Evolutionary conservation across 225 moss, liverwort and hornwort species (phyloP).

Genomic region (Bryoerythrophyllum caledonicum): DNA sequence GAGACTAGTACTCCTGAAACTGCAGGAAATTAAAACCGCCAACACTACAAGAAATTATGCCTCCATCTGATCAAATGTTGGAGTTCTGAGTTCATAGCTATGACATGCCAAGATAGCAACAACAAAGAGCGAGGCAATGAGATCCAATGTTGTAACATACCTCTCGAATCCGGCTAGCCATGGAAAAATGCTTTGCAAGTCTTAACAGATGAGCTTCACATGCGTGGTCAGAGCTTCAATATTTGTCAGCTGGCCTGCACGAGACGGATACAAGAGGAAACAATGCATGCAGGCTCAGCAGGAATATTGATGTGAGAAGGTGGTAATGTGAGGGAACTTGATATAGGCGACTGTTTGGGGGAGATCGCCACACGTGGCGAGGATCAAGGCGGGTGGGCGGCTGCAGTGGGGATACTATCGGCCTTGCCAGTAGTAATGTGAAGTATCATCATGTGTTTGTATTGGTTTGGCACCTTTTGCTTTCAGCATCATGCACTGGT

Average conservation of each 20-base stretch:
- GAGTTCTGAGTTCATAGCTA: neutral
- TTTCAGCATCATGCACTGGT: slow-evolving; percentile 7
- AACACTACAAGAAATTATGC: no score
- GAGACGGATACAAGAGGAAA: neutral
- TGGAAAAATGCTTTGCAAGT: no score
- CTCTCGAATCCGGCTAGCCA: slow-evolving; percentile 33
- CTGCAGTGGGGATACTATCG: slow-evolving; percentile 21
- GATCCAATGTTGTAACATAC: neutral
- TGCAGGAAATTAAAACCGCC: no score
- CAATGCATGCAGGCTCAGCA: neutral
- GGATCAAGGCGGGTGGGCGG: neutral
- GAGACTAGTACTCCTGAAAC: no score
- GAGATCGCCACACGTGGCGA: slow-evolving; percentile 1
- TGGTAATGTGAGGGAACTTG: neutral
- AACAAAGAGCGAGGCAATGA: no score
- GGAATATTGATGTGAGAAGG: neutral
- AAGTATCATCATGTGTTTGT: no score
- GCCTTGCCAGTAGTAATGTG: neutral
- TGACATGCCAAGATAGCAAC: neutral
- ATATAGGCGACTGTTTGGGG: slow-evolving; percentile 10
- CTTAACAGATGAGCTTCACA: neutral
- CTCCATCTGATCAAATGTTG: no score
- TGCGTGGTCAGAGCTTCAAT: neutral
- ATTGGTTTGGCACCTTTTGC: neutral
- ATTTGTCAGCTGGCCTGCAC: neutral